These are phyloP conservation scores for Backusella tarrabulga DNA, from an alignment of 192 early-diverging fungal genomes.

Conservation along the genomic window DNA sequence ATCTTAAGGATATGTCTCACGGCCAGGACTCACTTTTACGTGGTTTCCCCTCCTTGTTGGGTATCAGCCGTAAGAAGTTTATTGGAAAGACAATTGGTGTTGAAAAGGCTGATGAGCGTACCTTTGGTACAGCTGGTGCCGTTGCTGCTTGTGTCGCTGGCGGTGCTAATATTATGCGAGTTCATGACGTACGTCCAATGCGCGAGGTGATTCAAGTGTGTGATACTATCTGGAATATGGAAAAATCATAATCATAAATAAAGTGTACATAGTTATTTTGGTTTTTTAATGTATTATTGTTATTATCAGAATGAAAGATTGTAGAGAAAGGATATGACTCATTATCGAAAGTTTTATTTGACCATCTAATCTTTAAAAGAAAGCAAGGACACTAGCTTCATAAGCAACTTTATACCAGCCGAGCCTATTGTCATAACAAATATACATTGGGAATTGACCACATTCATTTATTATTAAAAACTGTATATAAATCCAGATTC, in stretches of 20 bases:
- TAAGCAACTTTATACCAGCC: no score
- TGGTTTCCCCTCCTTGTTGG: slow-evolving; percentile 88
- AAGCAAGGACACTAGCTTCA: no score
- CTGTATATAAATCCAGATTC: no score
- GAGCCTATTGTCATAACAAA: no score
- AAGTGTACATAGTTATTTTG: slow-evolving; percentile 2
- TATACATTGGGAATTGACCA: no score
- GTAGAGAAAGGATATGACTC: no score
- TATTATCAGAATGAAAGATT: background rate
- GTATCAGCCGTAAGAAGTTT: slow-evolving; percentile 89
- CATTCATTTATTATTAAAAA: no score
- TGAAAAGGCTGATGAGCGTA: slow-evolving; percentile 65
- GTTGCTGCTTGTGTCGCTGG: slow-evolving; percentile 78
- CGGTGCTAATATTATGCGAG: slow-evolving; percentile 81
- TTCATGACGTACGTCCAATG: slow-evolving; percentile 97
- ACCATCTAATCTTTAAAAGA: no score
- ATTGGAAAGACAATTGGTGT: slow-evolving; percentile 76
- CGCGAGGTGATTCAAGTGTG: slow-evolving; percentile 81
- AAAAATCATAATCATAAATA: slow-evolving; percentile 4
- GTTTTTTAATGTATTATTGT: background rate
- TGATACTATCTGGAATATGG: slow-evolving; percentile 59
- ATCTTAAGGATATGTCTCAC: slow-evolving; percentile 60
- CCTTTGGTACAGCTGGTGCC: slow-evolving; percentile 90
- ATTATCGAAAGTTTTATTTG: no score
- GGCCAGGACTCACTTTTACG: slow-evolving; percentile 45